phyloP scores from a whole-genome alignment of 371 early-diverging fungal species.

The Mucor circinelloides region DNA sequence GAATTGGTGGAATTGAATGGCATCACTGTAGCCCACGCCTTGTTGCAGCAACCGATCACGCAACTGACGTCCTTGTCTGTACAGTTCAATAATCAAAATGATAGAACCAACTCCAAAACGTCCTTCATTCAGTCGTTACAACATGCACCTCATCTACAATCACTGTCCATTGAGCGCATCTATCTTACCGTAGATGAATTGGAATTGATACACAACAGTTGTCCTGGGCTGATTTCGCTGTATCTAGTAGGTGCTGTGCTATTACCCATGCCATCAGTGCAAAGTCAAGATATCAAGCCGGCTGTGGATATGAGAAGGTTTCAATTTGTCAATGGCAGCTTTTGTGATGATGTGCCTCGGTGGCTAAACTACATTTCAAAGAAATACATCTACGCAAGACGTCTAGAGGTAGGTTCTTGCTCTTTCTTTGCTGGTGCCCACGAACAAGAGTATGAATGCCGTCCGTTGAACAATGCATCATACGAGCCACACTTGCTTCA shows the following conservation, averaged over 20 bases:
- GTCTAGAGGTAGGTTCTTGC: not conserved
- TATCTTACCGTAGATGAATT: not conserved
- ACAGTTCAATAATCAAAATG: conserved; percentile 13
- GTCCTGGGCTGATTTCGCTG: not conserved
- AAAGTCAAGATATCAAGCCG: not conserved
- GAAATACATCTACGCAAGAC: not conserved
- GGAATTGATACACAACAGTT: not conserved
- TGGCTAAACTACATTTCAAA: not conserved
- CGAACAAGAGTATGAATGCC: too few relatives aligned
- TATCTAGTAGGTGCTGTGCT: not conserved
- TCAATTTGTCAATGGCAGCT: not conserved
- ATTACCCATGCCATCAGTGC: not conserved
- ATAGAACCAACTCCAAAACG: conserved; percentile 3
- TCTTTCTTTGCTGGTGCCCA: not conserved
- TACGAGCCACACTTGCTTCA: not conserved
- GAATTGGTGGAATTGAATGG: conserved; percentile 8
- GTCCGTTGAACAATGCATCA: too few relatives aligned
- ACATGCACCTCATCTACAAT: not conserved
- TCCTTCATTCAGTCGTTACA: not conserved
- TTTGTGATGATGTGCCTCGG: not conserved
- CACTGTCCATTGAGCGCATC: not conserved
- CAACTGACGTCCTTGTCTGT: conserved; percentile 1
- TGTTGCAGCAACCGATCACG: not conserved
- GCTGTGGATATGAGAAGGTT: not conserved
- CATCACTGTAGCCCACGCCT: not conserved